Conservation (phyloP, 2,329 filamentous ascomycete genomes). For the Plectosphaerella sp. region DNA sequence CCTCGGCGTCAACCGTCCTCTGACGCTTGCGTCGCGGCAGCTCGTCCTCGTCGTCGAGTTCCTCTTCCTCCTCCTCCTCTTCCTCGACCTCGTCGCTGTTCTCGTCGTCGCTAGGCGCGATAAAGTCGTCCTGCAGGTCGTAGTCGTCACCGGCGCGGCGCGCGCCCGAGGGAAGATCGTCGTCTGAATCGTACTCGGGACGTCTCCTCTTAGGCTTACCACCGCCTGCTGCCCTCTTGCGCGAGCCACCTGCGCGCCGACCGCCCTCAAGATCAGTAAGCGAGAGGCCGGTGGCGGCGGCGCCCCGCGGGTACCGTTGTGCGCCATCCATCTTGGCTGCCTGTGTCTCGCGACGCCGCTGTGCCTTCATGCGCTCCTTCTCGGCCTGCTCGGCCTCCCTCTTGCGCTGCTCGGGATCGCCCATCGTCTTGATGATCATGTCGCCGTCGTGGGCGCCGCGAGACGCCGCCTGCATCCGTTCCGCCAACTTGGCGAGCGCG, state of each 20-base stretch:
- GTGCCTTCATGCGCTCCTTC: constrained; percentile 65
- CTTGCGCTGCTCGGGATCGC: constrained; percentile 73
- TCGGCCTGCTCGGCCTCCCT: constrained; percentile 69
- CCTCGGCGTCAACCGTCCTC: constrained; percentile 43
- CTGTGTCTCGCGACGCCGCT: constrained; percentile 64
- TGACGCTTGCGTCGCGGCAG: constrained; percentile 45
- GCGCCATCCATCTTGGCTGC: constrained; percentile 60
- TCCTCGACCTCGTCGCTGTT: constrained; percentile 52
- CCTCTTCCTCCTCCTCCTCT: constrained; percentile 59
- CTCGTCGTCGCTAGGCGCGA: constrained; percentile 70
- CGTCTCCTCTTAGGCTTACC: constrained; percentile 49
- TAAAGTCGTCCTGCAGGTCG: constrained; percentile 74
- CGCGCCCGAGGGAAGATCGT: constrained; percentile 59
- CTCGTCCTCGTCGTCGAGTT: constrained; percentile 51
- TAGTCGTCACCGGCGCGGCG: constrained; percentile 70
- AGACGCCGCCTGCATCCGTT: constrained; percentile 60
- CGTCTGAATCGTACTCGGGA: constrained; percentile 72
- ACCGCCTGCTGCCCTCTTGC: constrained; percentile 50
- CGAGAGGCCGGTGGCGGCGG: constrained; percentile 55
- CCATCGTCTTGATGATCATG: constrained; percentile 65
- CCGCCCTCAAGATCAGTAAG: constrained; percentile 66
- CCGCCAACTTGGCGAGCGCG: constrained; percentile 64
- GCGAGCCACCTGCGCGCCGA: constrained; percentile 41
- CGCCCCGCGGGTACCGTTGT: constrained; percentile 39
- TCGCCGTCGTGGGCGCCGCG: constrained; percentile 52